Evolutionary conservation across 805 yeast genomes (phyloP).

Genomic region (Yamadazyma insecticola): DNA sequence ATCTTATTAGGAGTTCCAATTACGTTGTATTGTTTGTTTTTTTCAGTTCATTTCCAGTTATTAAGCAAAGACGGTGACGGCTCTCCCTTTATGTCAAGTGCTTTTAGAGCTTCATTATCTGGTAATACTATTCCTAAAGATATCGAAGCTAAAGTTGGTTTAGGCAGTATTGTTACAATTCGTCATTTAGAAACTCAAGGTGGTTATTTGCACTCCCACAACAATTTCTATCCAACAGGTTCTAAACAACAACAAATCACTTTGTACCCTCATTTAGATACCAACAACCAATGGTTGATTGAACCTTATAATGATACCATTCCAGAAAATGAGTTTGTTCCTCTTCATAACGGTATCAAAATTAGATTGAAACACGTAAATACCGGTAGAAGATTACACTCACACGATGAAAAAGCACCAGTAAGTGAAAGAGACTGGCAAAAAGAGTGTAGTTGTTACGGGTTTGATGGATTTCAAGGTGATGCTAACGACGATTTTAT

Average conservation of each 20-base stretch:
- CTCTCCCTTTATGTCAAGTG: constrained; percentile 64
- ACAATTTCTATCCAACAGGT: constrained; percentile 66
- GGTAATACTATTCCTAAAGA: constrained; percentile 58
- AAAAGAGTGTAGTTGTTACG: constrained; percentile 75
- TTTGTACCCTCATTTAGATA: constrained; percentile 72
- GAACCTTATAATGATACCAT: constrained; percentile 62
- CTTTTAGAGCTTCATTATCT: constrained; percentile 59
- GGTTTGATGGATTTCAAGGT: constrained; percentile 71
- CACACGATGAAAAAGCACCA: constrained; percentile 80
- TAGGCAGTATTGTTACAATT: constrained; percentile 60
- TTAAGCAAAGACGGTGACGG: constrained; percentile 66
- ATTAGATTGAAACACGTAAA: constrained; percentile 59
- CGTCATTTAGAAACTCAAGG: constrained; percentile 71
- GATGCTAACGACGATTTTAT: constrained; percentile 82
- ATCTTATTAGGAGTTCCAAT: constrained; percentile 57
- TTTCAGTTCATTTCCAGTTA: constrained; percentile 58
- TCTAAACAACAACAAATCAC: constrained; percentile 84
- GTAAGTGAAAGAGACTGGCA: constrained; percentile 79
- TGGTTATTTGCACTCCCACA: constrained; percentile 82
- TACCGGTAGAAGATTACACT: constrained; percentile 67
- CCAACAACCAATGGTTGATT: constrained; percentile 67
- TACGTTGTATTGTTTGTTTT: constrained; percentile 51
- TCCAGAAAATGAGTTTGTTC: constrained; percentile 55
- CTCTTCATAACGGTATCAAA: constrained; percentile 63
- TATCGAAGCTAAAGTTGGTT: constrained; percentile 65